phyloP scores from a whole-genome alignment of 345 rosid species.

The Balakata baccata region DNA sequence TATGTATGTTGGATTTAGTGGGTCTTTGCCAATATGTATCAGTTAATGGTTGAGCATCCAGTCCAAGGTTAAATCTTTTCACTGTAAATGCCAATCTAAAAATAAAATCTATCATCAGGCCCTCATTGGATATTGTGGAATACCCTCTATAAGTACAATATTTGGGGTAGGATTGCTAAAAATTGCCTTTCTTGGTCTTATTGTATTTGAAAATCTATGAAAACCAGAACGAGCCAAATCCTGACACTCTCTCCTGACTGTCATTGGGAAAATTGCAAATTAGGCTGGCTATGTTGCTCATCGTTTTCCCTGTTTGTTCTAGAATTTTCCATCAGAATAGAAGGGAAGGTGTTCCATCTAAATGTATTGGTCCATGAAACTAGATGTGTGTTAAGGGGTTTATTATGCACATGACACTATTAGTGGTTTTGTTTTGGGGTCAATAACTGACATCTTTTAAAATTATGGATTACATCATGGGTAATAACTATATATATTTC shows the following conservation, averaged over 20 bases:
- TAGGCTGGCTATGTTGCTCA: neutral
- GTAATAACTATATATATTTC: conserved; percentile 9
- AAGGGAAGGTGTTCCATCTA: neutral
- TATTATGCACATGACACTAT: neutral
- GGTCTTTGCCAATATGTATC: neutral
- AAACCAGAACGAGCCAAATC: conserved; percentile 3
- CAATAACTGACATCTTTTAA: conserved; percentile 1
- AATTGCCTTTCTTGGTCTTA: neutral
- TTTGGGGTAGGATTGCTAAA: too few relatives aligned
- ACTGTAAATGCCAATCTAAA: neutral
- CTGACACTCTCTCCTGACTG: neutral
- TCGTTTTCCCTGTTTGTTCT: neutral
- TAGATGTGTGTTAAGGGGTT: neutral
- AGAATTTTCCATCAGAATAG: neutral
- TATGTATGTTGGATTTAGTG: neutral
- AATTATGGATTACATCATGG: neutral
- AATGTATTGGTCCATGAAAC: conserved; percentile 7
- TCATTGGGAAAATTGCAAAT: neutral
- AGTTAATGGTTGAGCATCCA: neutral
- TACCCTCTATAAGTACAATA: neutral
- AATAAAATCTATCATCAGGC: neutral
- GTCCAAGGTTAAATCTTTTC: neutral
- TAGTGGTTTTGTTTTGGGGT: neutral
- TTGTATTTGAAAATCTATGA: neutral
- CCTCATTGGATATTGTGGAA: neutral